Conservation (phyloP, 129 eudicot genomes). For the Flaveria robusta region DNA sequence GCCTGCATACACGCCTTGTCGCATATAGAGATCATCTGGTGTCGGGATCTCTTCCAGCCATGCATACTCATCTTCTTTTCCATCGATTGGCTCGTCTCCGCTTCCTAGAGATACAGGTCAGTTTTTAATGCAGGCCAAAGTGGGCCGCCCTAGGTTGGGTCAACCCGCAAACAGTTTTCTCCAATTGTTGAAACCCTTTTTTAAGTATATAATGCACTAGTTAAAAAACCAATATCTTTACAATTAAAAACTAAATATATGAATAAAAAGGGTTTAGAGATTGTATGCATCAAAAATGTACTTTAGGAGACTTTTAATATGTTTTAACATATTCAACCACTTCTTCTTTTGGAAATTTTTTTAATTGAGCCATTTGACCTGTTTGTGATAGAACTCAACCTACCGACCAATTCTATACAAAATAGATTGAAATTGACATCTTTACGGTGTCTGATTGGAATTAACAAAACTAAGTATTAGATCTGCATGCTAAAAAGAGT, state of each 20-base stretch:
- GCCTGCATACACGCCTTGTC: constrained; percentile 65
- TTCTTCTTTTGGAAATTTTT: neutral
- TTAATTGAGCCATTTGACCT: neutral
- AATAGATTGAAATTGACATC: constrained; percentile 7
- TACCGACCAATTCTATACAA: neutral
- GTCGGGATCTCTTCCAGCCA: constrained; percentile 85
- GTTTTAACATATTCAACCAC: neutral
- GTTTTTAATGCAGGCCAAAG: too few relatives aligned
- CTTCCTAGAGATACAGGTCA: constrained; percentile 29
- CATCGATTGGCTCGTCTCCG: constrained; percentile 35
- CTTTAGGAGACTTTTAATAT: neutral
- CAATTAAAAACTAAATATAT: neutral
- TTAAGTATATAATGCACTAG: neutral
- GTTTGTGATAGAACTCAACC: neutral
- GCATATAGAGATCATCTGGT: constrained; percentile 78
- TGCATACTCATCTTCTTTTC: constrained; percentile 70
- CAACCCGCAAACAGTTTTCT: neutral
- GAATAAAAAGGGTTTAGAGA: neutral
- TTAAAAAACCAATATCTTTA: neutral
- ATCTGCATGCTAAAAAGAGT: neutral
- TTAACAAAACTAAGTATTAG: constrained; percentile 16
- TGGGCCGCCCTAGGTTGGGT: neutral
- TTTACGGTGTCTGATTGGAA: neutral
- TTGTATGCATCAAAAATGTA: neutral
- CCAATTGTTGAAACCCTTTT: neutral